Conservation (phyloP, 2,329 filamentous ascomycete species). For the Teratosphaeriaceae sp. region DNA sequence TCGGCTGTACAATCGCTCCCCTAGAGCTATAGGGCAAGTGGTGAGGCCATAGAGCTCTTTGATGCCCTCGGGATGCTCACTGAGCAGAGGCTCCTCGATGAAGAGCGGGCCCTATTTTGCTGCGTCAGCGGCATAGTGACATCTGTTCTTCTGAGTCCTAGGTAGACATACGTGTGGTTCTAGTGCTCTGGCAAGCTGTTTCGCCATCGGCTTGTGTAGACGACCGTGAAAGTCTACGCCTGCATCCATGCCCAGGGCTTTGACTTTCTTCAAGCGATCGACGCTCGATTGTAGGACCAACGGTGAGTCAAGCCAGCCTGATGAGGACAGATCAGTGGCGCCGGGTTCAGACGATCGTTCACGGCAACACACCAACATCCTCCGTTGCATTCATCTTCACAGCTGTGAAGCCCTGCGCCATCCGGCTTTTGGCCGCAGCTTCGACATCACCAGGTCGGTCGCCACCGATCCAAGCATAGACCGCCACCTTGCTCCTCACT, state of each 20-base stretch:
- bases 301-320: slow-evolving; percentile 65
- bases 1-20: slow-evolving; percentile 63
- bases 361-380: slow-evolving; percentile 48
- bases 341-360: no score
- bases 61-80: slow-evolving; percentile 61
- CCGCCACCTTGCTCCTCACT: slow-evolving; percentile 60
- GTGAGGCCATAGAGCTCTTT: slow-evolving; percentile 53
- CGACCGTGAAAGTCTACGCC: slow-evolving; percentile 74
- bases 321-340: no score
- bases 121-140: no score
- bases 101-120: slow-evolving; percentile 60
- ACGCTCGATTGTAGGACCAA: slow-evolving; percentile 56
- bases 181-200: slow-evolving; percentile 61
- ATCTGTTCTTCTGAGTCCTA: no score
- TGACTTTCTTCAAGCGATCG: slow-evolving; percentile 62
- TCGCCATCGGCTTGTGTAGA: slow-evolving; percentile 74
- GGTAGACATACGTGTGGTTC: slow-evolving; percentile 53
- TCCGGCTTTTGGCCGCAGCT: slow-evolving; percentile 42
- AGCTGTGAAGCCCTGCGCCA: slow-evolving; percentile 56
- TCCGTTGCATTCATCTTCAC: slow-evolving; percentile 79
- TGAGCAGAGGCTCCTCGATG: slow-evolving; percentile 66
- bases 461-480: slow-evolving; percentile 75
- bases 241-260: slow-evolving; percentile 62
- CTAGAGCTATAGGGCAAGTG: slow-evolving; percentile 61
- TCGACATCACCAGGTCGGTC: slow-evolving; percentile 63